Conservation (phyloP, 2,329 filamentous ascomycete genomes). For the Fusarium brevicatenulatum region DNA sequence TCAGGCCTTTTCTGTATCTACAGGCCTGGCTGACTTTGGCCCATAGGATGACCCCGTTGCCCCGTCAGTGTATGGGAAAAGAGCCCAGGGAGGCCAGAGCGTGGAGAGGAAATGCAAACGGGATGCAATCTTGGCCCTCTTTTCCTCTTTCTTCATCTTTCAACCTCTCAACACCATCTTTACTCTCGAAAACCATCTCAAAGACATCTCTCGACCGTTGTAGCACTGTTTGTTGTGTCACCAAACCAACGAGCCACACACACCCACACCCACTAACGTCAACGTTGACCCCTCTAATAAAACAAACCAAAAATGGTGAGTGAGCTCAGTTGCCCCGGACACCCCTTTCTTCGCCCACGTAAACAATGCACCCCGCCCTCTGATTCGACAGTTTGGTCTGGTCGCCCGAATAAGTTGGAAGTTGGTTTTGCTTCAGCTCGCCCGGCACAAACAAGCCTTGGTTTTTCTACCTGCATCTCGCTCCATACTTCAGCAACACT, state of each 20-base stretch:
- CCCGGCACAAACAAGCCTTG: constrained; percentile 25
- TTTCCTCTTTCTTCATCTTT: constrained; percentile 39
- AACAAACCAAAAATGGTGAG: constrained; percentile 51
- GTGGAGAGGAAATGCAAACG: constrained; percentile 40
- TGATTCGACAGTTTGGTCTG: constrained; percentile 48
- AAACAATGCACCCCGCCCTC: constrained; percentile 50
- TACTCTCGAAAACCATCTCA: constrained; percentile 8
- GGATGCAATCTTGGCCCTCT: constrained; percentile 34
- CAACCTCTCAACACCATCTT: constrained; percentile 41
- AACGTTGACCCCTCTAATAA: constrained; percentile 20
- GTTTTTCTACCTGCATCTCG: constrained; percentile 10
- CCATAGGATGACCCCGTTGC: constrained; percentile 35
- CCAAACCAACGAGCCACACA: constrained; percentile 31
- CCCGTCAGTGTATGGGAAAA: constrained; percentile 48
- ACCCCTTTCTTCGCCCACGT: constrained; percentile 42
- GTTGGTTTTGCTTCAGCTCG: constrained; percentile 40
- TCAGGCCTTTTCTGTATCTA: background rate
- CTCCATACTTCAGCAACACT: constrained; percentile 26
- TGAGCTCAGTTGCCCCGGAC: constrained; percentile 50
- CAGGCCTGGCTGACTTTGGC: constrained; percentile 22
- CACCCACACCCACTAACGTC: background rate
- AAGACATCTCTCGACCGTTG: constrained; percentile 7
- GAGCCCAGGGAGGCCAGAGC: constrained; percentile 41
- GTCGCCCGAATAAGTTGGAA: constrained; percentile 32
- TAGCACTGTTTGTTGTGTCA: constrained; percentile 11